Evolutionary conservation across 306 rosid genomes (phyloP), one percentile per base, ranked within the genome.

Genomic region (Castanea mollissima): DNA sequence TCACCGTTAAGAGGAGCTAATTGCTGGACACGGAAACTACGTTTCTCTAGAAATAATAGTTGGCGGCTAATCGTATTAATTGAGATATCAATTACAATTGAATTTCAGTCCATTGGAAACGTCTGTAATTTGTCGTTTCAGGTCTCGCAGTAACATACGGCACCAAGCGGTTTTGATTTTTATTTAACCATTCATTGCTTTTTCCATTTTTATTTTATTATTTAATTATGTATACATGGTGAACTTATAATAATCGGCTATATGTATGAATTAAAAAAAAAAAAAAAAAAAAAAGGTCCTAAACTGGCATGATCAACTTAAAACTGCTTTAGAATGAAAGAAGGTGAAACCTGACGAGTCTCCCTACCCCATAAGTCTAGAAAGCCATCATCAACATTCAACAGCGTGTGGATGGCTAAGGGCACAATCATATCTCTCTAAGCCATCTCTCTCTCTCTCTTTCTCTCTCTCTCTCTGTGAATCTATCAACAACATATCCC

Each of bases 51-150:
- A 35, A 63, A 14, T 1, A 44, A 1, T 23, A 25, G 18, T 56
- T 18, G 88, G 81, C 81, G 81, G 85, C 88, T 71, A 51, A 34
- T 29, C 5, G 15, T 49, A 7, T 27, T 63, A 72, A 79, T 79
- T 19, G 19, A 58, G 74, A 13, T 29, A n/a, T 38, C 68, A 51
- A 35, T 32, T 46, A 25, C 9, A 72, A 71, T 49, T 55, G 62
- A 71, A 32, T 63, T 75, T 85, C 46, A 70, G 69, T 78, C 57
- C 79, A 78, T 77, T 55, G 8, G 21, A 56, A 85, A 85, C 82
- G 77, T 4, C 5, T 38, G 3, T 27, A 2, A 38, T 38, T 38
- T 38, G 41, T 4, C 18, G 67, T 67, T 67, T 18, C n/a, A 49
- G 19, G 69, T 29, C 35, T 15, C 73, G 41, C 54, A 9, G 8